Base-by-base conservation (phyloP, 768 basidiomycete genomes). In the Lactarius hatsudake region DNA sequence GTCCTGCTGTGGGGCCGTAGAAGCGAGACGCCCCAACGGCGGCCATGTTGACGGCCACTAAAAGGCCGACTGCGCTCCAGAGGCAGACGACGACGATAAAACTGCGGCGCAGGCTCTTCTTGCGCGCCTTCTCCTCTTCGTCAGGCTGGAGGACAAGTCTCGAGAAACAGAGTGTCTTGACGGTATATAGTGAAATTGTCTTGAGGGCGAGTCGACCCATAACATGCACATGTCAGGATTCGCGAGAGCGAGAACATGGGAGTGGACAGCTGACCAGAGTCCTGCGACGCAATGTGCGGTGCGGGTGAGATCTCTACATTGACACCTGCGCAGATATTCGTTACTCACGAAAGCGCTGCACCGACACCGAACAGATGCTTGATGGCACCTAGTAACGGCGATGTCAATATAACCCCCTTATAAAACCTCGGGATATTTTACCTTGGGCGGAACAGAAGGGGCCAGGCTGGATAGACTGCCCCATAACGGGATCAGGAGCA, bases 1-100 rank as follows among this genome's bases (percentile, higher is more conserved):
- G 79, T 20, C 75, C 76, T 1, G 79, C n/a, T n/a, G n/a, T 80
- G 30, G 75, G 62, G 0, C 82, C 81, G 70, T 82, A 84, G 65
- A 81, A 83, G 8, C 66, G 62, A 51, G 23, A 17, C 9, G 76
- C 67, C 18, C 76, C 73, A 56, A 69, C 71, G 58, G 78, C 75
- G 8, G 75, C 71, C 0, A 72, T 75, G 62, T 77, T 74, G 43
- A 78, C 75, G 23, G 81, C 74, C 13, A 81, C 74, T 42, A 81
- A 5, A 84, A 72, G 20, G 74, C 76, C 15, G 76, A 72, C 48
- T 79, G 77, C 4, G 75, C 56, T 79, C 80, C 83, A 30, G 83
- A 79, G 18, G 65, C 9, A 6, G 66, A 65, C 3, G 75, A 66
- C n/a, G 81, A 74, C 43, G 30, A 57, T 32, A 36, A 57, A 15